Evolutionary conservation across 2,329 filamentous ascomycete species (phyloP), one percentile per base, ranked within the genome.

Genomic region (Pleoardoris graminearum): DNA sequence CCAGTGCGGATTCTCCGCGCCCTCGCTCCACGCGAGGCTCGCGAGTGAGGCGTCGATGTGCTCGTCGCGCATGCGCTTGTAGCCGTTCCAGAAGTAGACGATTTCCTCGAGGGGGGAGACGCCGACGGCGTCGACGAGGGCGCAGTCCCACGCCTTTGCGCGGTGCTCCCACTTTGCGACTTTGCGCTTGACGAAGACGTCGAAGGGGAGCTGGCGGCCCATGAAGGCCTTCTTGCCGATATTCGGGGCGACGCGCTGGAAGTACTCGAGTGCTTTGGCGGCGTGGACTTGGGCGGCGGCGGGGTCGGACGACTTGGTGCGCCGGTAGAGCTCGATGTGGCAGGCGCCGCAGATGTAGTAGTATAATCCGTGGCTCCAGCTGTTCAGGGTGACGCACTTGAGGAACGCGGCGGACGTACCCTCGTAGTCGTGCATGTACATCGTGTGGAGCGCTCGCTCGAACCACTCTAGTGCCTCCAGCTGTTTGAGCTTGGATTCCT

Each of bases 21-120:
- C 61, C 62, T 90, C 85, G 53, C 87, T 85, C 75, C 91, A 96
- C 0, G 79, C 77, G 10, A 96, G 75, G n/a, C 82, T 81, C 0
- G 70, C 74, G 32, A 90, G 70, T 0, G 85, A 89, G 36, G 79
- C 75, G 42, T 87, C 77, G 12, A 96, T 77, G 54, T 93, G 83
- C 0, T 76, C 75, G 0, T 75, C 63, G 2, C 82, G 78, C 90
- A 96, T 95, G 49, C 91, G 85, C 73, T 90, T 93, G 62, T 85
- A 85, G 0, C 92, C 93, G 66, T 90, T 92, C 92, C 92, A 97
- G 63, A 97, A 85, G 71, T 93, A 96, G 11, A 89, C 86, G 88
- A 97, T 96, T 76, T 97, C 94, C 65, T 91, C 84, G 0, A 90
- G 79, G 0, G 94, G 94, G 54, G 86, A 89, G 3, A 90, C 80